Conservation (phyloP, 495 filamentous ascomycete genomes). For the Neurospora intermedia region DNA sequence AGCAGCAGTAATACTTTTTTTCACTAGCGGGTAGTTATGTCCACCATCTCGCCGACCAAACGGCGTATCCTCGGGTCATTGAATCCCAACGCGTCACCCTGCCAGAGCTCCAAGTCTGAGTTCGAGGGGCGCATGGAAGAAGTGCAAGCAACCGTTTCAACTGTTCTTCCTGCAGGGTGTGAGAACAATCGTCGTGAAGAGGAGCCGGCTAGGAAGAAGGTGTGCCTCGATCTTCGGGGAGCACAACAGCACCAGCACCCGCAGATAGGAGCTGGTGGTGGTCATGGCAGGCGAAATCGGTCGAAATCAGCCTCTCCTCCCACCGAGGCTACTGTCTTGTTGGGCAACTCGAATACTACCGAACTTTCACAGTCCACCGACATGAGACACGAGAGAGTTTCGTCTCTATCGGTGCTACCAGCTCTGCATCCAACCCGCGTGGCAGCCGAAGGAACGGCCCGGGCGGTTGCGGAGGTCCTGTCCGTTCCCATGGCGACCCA, state of each 20-base stretch:
- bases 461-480: neutral
- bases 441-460: neutral
- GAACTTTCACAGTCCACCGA: neutral
- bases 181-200: neutral
- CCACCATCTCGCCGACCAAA: conserved; percentile 25
- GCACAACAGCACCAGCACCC: neutral
- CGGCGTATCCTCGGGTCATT: conserved; percentile 36
- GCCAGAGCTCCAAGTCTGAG: neutral
- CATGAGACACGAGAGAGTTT: neutral
- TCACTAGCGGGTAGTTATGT: conserved; percentile 14
- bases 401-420: neutral
- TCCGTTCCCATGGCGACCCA: neutral
- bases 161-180: neutral
- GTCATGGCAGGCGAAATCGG: neutral
- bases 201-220: conserved; percentile 7
- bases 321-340: neutral
- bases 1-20: neutral
- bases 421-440: neutral
- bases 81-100: conserved; percentile 30
- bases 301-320: neutral
- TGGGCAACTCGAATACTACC: neutral
- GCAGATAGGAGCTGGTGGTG: neutral
- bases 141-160: neutral
- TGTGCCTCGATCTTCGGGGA: neutral
- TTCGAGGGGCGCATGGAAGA: neutral